Evolutionary conservation across 179 eudicot species (phyloP).

Genomic region (Beta macrorhiza): DNA sequence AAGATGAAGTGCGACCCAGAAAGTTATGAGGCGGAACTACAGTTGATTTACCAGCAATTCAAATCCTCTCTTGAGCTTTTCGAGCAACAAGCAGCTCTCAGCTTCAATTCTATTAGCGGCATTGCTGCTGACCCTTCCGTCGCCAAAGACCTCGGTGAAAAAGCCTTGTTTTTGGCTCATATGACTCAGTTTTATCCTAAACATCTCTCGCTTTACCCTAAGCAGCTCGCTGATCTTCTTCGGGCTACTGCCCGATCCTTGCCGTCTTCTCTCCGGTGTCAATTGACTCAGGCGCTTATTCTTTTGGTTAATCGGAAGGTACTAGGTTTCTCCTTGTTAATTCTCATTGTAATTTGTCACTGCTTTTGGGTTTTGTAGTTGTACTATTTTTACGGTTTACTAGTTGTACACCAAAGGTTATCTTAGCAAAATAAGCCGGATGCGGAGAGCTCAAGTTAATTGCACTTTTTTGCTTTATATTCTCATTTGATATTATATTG

Average conservation of each 20-base stretch:
- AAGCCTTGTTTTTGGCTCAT: slow-evolving; percentile 74
- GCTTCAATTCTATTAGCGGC: slow-evolving; percentile 42
- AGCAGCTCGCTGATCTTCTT: slow-evolving; percentile 53
- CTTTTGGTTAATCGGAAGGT: slow-evolving; percentile 80
- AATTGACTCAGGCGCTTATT: slow-evolving; percentile 64
- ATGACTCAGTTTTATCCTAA: slow-evolving; percentile 63
- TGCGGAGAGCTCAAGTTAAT: too few relatives aligned
- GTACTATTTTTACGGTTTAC: neutral
- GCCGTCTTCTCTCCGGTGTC: slow-evolving; percentile 58
- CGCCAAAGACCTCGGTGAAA: slow-evolving; percentile 70
- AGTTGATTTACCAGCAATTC: slow-evolving; percentile 60
- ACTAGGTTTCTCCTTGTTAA: neutral
- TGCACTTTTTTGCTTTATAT: too few relatives aligned
- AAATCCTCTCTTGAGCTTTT: slow-evolving; percentile 70
- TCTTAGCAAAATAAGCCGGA: too few relatives aligned
- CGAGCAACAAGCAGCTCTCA: slow-evolving; percentile 71
- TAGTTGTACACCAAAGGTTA: too few relatives aligned
- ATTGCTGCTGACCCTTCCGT: slow-evolving; percentile 51
- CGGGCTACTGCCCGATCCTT: slow-evolving; percentile 44
- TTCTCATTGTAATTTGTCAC: neutral
- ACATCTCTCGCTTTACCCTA: slow-evolving; percentile 50
- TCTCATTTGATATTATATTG: too few relatives aligned
- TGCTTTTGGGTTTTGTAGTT: neutral
- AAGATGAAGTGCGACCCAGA: slow-evolving; percentile 91
- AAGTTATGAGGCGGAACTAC: slow-evolving; percentile 64